A percentile compares a stretch with the other conserved stretches of the same genome.
These are phyloP conservation scores for Centrapalus pauciflorus DNA, from an alignment of 129 eudicot species.

Conservation along the genomic window DNA sequence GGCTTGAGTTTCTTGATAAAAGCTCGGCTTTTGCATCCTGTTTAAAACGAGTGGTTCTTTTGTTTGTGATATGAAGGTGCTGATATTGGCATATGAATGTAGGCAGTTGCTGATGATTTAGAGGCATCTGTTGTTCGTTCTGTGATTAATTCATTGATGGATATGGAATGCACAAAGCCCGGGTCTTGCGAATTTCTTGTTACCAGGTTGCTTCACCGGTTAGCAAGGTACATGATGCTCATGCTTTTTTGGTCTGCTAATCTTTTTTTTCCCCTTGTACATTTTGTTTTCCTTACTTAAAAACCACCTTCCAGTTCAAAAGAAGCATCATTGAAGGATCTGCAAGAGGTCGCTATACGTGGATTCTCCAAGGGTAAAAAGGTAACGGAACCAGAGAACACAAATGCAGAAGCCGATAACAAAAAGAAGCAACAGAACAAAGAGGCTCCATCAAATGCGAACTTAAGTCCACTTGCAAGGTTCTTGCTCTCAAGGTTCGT, in stretches of 20 bases:
- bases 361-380: constrained; percentile 55
- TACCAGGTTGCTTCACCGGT: constrained; percentile 73
- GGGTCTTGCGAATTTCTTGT: constrained; percentile 75
- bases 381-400: constrained; percentile 34
- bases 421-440: constrained; percentile 66
- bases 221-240: constrained; percentile 56
- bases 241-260: background rate
- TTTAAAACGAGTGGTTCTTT: background rate
- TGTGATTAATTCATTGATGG: constrained; percentile 56
- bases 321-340: constrained; percentile 64
- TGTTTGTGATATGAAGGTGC: background rate
- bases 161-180: constrained; percentile 70
- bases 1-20: too few species aligned
- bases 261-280: background rate
- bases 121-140: constrained; percentile 59
- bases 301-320: constrained; percentile 47
- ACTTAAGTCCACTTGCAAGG: constrained; percentile 77
- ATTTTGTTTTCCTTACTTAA: background rate
- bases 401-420: constrained; percentile 52
- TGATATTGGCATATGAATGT: constrained; percentile 1
- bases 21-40: background rate
- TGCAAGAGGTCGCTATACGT: constrained; percentile 67
- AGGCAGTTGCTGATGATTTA: constrained; percentile 69
- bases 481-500: constrained; percentile 90
- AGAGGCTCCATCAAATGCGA: constrained; percentile 52